These are phyloP conservation scores for Fusarium euwallaceae DNA, from an alignment of 2,329 filamentous ascomycete genomes.

Conservation along the genomic window DNA sequence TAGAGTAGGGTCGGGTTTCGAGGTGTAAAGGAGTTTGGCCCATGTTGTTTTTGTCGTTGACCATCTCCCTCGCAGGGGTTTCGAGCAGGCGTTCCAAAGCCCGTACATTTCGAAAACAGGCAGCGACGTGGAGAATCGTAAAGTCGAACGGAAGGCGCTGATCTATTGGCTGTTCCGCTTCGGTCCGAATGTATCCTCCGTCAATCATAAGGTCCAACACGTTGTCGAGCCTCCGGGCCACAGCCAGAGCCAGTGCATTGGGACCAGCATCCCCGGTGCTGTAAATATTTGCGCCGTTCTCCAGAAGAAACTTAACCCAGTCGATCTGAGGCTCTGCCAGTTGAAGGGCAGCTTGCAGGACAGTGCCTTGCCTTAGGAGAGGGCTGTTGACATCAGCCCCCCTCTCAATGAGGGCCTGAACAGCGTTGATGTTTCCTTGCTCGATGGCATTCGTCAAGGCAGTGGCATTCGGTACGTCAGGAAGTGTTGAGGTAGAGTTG, in stretches of 20 bases:
- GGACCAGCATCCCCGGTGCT: accelerated
- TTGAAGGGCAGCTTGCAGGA: not conserved
- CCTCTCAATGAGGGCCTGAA: not conserved
- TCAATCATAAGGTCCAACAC: not conserved
- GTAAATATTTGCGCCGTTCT: not conserved
- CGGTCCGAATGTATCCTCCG: not conserved
- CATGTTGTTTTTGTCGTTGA: not conserved
- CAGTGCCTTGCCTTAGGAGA: not conserved
- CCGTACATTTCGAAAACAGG: not conserved
- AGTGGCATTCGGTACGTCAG: not conserved
- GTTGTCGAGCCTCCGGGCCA: not conserved
- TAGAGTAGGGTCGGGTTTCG: not conserved
- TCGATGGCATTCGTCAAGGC: not conserved
- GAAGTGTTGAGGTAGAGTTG: not conserved
- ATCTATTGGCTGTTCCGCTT: not conserved
- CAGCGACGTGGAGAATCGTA: not conserved
- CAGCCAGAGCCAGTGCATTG: not conserved
- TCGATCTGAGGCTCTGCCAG: not conserved
- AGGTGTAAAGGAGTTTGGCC: not conserved
- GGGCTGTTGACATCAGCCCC: not conserved
- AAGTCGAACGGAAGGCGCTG: not conserved
- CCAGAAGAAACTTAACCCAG: not conserved
- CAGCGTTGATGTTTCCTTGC: not conserved
- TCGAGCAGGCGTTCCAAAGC: not conserved
- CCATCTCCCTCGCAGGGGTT: not conserved